Percentiles rank a stretch among this genome's conserved stretches.
Conservation (phyloP, 768 basidiomycete species). For the Leucosporidium scottii region DNA sequence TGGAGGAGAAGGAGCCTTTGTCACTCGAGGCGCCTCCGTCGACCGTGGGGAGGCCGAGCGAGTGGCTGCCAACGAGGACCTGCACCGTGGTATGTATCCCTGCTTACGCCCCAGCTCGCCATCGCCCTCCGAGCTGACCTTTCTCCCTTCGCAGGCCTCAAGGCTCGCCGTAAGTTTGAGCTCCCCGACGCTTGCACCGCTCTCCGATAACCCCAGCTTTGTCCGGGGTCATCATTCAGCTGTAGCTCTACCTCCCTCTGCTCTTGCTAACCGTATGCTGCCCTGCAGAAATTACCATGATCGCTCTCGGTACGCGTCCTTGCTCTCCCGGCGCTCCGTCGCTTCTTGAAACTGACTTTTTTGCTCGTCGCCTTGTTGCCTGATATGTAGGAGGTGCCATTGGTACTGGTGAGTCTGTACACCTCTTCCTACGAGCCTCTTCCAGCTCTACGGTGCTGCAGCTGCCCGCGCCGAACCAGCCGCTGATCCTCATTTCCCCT, state of each 20-base stretch:
- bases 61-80: constrained; percentile 1
- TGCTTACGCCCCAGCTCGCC: neutral
- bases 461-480: too few relatives aligned
- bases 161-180: constrained; percentile 8
- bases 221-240: constrained; percentile 5
- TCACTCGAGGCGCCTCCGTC: too few relatives aligned
- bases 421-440: neutral
- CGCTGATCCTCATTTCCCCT: too few relatives aligned
- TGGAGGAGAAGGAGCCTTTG: too few relatives aligned
- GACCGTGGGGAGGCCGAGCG: constrained; percentile 3
- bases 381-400: too few relatives aligned
- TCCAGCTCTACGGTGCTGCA: constrained; percentile 1
- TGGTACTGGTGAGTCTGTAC: neutral
- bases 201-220: neutral
- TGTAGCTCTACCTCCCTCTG: too few relatives aligned
- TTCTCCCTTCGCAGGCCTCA: neutral
- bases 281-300: too few relatives aligned
- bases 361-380: too few relatives aligned
- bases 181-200: neutral
- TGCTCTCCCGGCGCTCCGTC: too few relatives aligned
- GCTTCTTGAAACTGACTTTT: too few relatives aligned
- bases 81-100: constrained; percentile 15
- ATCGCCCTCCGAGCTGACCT: neutral
- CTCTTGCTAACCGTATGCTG: neutral
- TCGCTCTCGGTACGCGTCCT: too few relatives aligned